Evolutionary conservation across 768 basidiomycete species (phyloP), one percentile per base, ranked within the genome.

Genomic region (Harrya chromipes): DNA sequence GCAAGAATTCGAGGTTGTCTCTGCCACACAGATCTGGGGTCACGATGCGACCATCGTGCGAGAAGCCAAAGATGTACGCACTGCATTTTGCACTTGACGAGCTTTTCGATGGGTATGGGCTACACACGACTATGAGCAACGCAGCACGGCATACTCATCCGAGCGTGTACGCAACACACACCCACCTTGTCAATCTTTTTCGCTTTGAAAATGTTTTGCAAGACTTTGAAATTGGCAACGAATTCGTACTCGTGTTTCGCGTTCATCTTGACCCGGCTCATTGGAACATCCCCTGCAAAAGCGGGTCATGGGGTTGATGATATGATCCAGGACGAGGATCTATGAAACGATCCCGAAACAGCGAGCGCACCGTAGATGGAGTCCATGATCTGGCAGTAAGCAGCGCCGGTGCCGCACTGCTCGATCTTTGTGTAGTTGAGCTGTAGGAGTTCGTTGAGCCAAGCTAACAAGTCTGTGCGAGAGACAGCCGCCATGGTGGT

Each of bases 61-160:
- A 17, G 44, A 10, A 13, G 34, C 29, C 6, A 13, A 34, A 55
- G 27, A 23, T 50, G 41, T 43, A 84, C 89, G 67, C 73, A 90
- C 87, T 97, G 95, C 94, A 98, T 98, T 75, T 97, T 98, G 76
- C 97, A 99, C 72, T 94, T 94, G 41, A 90, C 83, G 33, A 99
- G 83, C 61, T 79, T 86, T 60, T 98, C 95, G n/a, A 99, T 87
- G 7, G 81, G 90, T 67, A 99, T 94, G 23, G 94, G 94, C 92
- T 97, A 58, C 10, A 29, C 19, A 40, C 3, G 39, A 24, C 24
- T 34, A 38, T 56, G 47, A 48, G 36, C 24, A 54, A n/a, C 56
- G 27, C 44, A 2, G 42, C n/a, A 10, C 31, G 50, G 23, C 8
- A 14, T 16, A 43, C 14, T 33, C 37, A 33, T 33, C 13, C 29